These are phyloP conservation scores for Xylaria sp. DNA, from an alignment of 2,329 filamentous ascomycete species.

Conservation along the genomic window DNA sequence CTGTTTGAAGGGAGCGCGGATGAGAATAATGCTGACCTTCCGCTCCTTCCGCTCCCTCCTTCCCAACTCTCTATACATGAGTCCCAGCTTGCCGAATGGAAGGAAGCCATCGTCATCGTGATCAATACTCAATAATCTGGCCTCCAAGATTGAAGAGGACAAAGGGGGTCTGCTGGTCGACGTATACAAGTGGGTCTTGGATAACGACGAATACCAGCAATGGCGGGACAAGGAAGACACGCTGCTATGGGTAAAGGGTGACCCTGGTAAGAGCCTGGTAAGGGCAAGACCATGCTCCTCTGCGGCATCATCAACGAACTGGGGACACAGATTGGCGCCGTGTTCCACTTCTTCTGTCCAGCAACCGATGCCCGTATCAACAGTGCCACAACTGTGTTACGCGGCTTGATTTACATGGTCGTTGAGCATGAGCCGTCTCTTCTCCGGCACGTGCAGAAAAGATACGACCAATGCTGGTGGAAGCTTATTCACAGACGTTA, in stretches of 20 bases:
- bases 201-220: conserved; percentile 31
- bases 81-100: no score
- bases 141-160: background rate
- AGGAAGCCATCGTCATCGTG: no score
- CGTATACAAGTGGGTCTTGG: conserved; percentile 46
- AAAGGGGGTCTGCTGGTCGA: conserved; percentile 34
- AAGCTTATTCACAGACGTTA: background rate
- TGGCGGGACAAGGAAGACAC: conserved; percentile 33
- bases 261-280: conserved; percentile 51
- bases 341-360: background rate
- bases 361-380: background rate
- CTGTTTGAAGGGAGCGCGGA: no score
- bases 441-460: background rate
- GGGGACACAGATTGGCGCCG: background rate
- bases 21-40: no score
- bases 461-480: background rate
- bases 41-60: no score
- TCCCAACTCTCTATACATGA: no score
- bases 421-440: background rate
- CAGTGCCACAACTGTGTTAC: background rate
- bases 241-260: conserved; percentile 47
- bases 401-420: background rate
- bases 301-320: conserved; percentile 47
- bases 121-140: no score
- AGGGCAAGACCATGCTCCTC: conserved; percentile 52